Evolutionary conservation across 164 flowering plant species (phyloP), one percentile per base, ranked within the genome.

Genomic region (Akebia trifoliata): DNA sequence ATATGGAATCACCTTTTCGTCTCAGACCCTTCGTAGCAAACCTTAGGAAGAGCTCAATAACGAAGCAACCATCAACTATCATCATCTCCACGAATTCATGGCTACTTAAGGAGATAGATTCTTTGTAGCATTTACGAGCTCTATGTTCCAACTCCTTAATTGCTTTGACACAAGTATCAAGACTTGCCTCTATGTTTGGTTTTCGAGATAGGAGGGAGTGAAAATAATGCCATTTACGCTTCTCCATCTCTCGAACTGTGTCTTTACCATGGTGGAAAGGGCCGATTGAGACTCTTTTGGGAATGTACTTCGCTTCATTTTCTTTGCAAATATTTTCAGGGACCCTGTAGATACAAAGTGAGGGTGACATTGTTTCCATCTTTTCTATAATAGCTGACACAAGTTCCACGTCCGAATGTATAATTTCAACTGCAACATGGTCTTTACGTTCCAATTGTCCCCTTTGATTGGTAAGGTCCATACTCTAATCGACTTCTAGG

Each of bases 11-110:
- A 12, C 53, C 69, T 22, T 69, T 51, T 3, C 69, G 69, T 25
- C 70, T 66, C 11, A 70, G 38, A 6, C 61, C 61, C 60, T 59
- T 73, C 17, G 46, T 14, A 1, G 64, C 3, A n/a, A 40, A 64
- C 52, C 52, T 66, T 12, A 78, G 56, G 44, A 81, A 62, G 12
- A 81, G 75, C 60, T 81, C 86, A 24, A 78, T 65, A 12, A 77
- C 64, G 62, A 81, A 81, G 20, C 83, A 61, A 5, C 71, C 77
- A 57, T 81, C 86, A 15, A 78, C 42, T 14, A 81, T 18, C 75
- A 81, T 59, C 61, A 81, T 68, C 25, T 68, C 61, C 7, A 75
- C 62, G 14, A 81, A 74, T 1, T 69, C 63, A 59, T 75, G 59
- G 12, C 72, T 73, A 0, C 30, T 29, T 18, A 70, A 22, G 3